Conservation (phyloP, 768 basidiomycete species). For the Boletus sp. region DNA sequence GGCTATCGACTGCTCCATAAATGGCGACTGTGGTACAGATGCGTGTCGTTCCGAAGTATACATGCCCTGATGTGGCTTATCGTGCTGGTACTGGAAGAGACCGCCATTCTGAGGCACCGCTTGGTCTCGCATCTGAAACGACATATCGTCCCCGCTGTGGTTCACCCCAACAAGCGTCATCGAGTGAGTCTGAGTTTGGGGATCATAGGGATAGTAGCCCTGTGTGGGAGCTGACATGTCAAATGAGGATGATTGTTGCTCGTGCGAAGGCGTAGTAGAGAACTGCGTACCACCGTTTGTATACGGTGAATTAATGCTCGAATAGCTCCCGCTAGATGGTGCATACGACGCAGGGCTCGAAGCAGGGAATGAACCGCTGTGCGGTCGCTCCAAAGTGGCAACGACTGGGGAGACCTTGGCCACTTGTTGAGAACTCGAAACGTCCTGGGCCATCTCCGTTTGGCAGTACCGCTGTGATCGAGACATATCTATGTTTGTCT, state of each 20-base stretch:
- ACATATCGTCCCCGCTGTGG: conserved; percentile 13
- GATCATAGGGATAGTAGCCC: conserved; percentile 22
- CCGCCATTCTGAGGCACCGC: conserved; percentile 13
- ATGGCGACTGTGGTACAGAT: conserved; percentile 20
- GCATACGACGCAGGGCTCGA: conserved; percentile 27
- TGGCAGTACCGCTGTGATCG: conserved; percentile 13
- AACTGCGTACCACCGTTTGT: conserved; percentile 16
- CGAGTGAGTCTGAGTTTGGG: conserved; percentile 12
- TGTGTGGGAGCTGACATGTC: conserved; percentile 18
- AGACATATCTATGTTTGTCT: conserved; percentile 14
- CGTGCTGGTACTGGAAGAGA: conserved; percentile 19
- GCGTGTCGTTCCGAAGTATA: conserved; percentile 24
- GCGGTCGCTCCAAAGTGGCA: conserved; percentile 23
- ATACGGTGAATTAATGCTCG: conserved; percentile 26
- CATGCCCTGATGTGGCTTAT: conserved; percentile 24
- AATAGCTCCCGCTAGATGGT: conserved; percentile 23
- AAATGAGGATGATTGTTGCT: conserved; percentile 20
- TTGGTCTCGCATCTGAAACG: conserved; percentile 17
- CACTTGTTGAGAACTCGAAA: conserved; percentile 4
- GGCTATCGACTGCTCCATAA: conserved; percentile 12
- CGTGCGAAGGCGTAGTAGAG: conserved; percentile 18
- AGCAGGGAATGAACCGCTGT: conserved; percentile 13
- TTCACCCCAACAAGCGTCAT: conserved; percentile 20
- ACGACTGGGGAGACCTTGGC: conserved; percentile 4
- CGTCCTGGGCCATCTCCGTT: conserved; percentile 12